Conservation (phyloP, 306 rosid genomes). For the Carpinus fangiana region DNA sequence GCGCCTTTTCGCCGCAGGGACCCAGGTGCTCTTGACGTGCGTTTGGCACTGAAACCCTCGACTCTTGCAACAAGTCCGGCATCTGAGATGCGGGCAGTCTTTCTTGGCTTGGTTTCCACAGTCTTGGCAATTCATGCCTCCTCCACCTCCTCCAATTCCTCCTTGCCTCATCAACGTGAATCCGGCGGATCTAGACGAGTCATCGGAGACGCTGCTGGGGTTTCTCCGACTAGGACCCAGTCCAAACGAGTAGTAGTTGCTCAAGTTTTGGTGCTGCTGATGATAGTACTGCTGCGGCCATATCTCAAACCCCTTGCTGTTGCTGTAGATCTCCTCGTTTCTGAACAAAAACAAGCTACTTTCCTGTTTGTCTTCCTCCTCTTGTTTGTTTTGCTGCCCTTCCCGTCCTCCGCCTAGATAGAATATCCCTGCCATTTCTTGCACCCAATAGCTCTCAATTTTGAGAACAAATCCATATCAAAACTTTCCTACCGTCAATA, state of each 20-base stretch:
- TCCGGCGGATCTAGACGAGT: slow-evolving; percentile 55
- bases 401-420: slow-evolving; percentile 79
- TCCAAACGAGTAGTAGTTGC: slow-evolving; percentile 65
- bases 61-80: slow-evolving; percentile 94
- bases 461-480: slow-evolving; percentile 75
- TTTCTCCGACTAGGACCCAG: slow-evolving; percentile 58
- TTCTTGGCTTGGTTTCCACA: slow-evolving; percentile 98
- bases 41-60: slow-evolving; percentile 95
- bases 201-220: slow-evolving; percentile 55
- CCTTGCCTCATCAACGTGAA: slow-evolving; percentile 69
- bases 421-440: slow-evolving; percentile 88
- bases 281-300: slow-evolving; percentile 62
- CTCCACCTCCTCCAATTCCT: slow-evolving; percentile 33
- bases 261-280: slow-evolving; percentile 44
- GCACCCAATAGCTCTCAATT: slow-evolving; percentile 54
- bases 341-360: slow-evolving; percentile 45
- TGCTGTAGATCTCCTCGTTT: slow-evolving; percentile 78
- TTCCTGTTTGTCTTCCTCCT: slow-evolving; percentile 31
- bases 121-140: slow-evolving; percentile 83
- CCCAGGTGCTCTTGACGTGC: slow-evolving; percentile 98
- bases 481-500: slow-evolving; percentile 21
- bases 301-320: slow-evolving; percentile 66
- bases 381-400: slow-evolving; percentile 33
- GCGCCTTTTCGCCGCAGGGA: slow-evolving; percentile 92
- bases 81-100: slow-evolving; percentile 76